Evolutionary conservation across 2,329 filamentous ascomycete species (phyloP).

Genomic region (Botryotinia calthae): DNA sequence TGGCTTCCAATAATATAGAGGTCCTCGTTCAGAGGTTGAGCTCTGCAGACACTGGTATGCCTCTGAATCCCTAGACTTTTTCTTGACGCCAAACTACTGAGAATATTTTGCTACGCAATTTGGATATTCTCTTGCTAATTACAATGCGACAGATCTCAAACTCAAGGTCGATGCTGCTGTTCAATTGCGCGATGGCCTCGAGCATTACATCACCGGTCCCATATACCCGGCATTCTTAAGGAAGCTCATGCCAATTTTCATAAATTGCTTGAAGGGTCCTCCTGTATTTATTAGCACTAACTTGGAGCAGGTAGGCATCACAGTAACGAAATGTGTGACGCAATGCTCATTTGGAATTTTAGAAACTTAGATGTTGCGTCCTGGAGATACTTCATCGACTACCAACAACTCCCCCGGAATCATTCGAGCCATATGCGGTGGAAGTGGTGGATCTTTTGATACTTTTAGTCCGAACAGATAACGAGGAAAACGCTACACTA

Average conservation of each 20-base stretch:
- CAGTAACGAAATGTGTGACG: background rate
- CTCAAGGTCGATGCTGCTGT: conserved; percentile 78
- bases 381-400: conserved; percentile 93
- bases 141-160: conserved; percentile 63
- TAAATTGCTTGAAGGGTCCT: conserved; percentile 77
- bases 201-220: conserved; percentile 76
- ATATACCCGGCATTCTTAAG: conserved; percentile 80
- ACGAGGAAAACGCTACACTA: conserved; percentile 97
- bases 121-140: conserved; percentile 22
- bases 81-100: background rate
- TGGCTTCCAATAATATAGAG: conserved; percentile 61
- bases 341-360: conserved; percentile 19
- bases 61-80: conserved; percentile 4
- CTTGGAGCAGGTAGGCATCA: conserved; percentile 70
- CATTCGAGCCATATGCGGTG: conserved; percentile 81
- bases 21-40: conserved; percentile 56
- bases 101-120: background rate
- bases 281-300: conserved; percentile 91
- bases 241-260: conserved; percentile 85
- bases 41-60: conserved; percentile 43
- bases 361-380: conserved; percentile 88
- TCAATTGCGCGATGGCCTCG: conserved; percentile 86
- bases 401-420: conserved; percentile 69
- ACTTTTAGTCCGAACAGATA: conserved; percentile 83
- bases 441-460: conserved; percentile 90